phyloP scores from a whole-genome alignment of 148 eudicot genomes.

The Pharnaceum exiguum region DNA sequence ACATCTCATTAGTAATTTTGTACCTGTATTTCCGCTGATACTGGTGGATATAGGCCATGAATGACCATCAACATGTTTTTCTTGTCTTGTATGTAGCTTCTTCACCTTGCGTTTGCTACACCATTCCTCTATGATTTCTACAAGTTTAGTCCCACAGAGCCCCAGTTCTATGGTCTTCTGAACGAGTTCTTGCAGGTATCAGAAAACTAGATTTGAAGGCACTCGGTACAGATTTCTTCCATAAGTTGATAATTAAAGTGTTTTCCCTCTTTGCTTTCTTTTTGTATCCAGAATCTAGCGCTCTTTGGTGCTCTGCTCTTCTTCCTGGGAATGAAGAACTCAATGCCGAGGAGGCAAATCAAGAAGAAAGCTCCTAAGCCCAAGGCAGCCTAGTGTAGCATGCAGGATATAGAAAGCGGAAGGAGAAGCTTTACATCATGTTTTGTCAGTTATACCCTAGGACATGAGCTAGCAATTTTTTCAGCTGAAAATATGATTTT shows the following conservation, averaged over 20 bases:
- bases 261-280: constrained; percentile 1
- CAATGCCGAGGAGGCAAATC: constrained; percentile 41
- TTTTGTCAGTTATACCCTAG: constrained; percentile 18
- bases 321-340: constrained; percentile 66
- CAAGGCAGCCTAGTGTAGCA: constrained; percentile 27
- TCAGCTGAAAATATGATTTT: constrained; percentile 9
- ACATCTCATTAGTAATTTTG: neutral
- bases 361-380: constrained; percentile 52
- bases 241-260: too few relatives aligned
- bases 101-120: constrained; percentile 39
- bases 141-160: constrained; percentile 35
- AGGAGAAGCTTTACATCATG: constrained; percentile 13
- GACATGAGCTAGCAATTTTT: constrained; percentile 16
- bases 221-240: too few relatives aligned
- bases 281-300: constrained; percentile 44
- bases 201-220: too few relatives aligned
- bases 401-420: neutral
- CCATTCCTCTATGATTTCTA: constrained; percentile 56
- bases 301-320: constrained; percentile 63
- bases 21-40: too few relatives aligned
- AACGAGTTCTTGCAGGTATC: constrained; percentile 57
- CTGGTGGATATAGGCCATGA: neutral
- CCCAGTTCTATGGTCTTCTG: constrained; percentile 33
- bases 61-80: neutral
- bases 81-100: constrained; percentile 30